These are phyloP conservation scores for Melaleuca quinquenervia DNA, from an alignment of 345 rosid species.

Conservation along the genomic window DNA sequence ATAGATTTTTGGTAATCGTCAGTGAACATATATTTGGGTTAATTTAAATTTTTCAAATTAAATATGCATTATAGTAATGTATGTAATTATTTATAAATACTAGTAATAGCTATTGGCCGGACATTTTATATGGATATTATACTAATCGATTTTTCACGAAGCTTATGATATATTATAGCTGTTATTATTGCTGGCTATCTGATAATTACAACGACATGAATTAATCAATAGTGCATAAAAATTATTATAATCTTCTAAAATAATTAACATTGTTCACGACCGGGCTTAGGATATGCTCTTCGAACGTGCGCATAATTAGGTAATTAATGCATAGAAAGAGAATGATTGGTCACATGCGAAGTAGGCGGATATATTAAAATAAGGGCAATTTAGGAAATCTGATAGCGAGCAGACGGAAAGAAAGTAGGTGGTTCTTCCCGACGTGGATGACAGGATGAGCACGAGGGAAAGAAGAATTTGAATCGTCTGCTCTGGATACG, in stretches of 20 bases:
- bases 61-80: not conserved
- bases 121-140: not conserved
- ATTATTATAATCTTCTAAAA: not conserved
- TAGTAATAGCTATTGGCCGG: not conserved
- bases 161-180: not conserved
- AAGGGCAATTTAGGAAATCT: not conserved
- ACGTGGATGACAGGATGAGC: accelerated
- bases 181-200: not conserved
- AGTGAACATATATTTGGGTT: not conserved
- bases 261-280: not conserved
- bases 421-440: not conserved
- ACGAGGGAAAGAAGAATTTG: not conserved
- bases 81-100: not conserved
- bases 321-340: not conserved
- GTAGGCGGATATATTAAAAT: not conserved
- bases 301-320: not conserved
- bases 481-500: too few species aligned
- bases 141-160: not conserved
- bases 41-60: not conserved
- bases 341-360: too few species aligned
- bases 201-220: not conserved
- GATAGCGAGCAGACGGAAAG: not conserved
- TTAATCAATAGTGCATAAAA: not conserved
- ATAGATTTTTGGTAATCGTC: not conserved
- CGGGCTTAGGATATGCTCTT: not conserved